Conservation (phyloP, 306 rosid species). For the Fragaria iinumae region DNA sequence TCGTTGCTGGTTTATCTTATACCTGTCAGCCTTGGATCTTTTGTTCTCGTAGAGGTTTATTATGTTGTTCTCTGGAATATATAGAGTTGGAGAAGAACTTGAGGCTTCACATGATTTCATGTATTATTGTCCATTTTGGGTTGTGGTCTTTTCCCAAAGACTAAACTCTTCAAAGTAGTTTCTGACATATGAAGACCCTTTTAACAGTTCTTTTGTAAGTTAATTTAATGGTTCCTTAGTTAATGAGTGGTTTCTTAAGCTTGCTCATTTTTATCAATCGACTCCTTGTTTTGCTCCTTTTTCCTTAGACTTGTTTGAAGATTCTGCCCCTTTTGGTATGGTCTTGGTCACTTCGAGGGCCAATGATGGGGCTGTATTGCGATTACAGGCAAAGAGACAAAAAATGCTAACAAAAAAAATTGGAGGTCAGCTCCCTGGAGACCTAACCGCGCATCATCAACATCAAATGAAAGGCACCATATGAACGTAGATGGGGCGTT, state of each 20-base stretch:
- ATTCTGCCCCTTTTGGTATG: neutral
- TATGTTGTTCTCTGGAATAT: slow-evolving; percentile 21
- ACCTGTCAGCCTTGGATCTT: slow-evolving; percentile 29
- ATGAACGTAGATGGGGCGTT: too few relatives aligned
- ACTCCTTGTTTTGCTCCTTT: neutral
- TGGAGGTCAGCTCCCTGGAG: neutral
- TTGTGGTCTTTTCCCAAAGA: slow-evolving; percentile 10
- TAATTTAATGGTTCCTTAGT: neutral
- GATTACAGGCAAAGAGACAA: neutral
- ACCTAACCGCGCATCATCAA: neutral
- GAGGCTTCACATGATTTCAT: slow-evolving; percentile 28
- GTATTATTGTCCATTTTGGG: slow-evolving; percentile 16
- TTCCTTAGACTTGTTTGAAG: neutral
- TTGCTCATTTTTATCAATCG: neutral
- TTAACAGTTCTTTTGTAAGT: slow-evolving; percentile 19
- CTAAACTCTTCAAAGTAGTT: slow-evolving; percentile 3
- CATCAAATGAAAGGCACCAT: neutral
- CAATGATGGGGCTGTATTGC: neutral
- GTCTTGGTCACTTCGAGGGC: neutral
- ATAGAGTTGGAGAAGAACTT: slow-evolving; percentile 36
- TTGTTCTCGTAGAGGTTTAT: slow-evolving; percentile 25
- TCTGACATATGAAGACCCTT: slow-evolving; percentile 9
- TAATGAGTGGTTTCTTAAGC: neutral
- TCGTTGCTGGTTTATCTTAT: slow-evolving; percentile 20
- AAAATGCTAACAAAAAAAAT: neutral